Base-by-base conservation (phyloP, 1,139 yeast genomes). In the Blastobotrys illinoisensis region DNA sequence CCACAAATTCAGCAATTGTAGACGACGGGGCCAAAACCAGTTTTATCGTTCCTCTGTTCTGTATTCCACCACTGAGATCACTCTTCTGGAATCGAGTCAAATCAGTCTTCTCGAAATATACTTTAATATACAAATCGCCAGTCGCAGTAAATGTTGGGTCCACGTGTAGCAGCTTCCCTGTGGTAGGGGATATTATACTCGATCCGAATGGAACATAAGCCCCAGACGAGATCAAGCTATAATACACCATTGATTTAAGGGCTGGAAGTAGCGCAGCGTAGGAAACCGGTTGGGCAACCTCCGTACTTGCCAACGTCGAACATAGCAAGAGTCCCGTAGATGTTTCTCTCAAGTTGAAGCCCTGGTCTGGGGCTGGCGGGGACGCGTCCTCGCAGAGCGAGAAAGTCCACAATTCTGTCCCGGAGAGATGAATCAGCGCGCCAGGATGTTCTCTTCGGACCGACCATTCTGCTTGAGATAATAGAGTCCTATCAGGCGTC, bases 21-120 rank as follows among this genome's bases (percentile, higher is more conserved):
- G 91, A 95, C 11, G 90, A 82, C 0, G 96, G 96, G 5, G 85
- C 80, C 51, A 88, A 66, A 61, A 86, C 85, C 18, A 45, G 14
- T 21, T 43, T 21, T 13, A 44, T 64, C 61, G 53, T 60, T 16
- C 40, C 40, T 32, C 40, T 14, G 16, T 16, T 32, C 14, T 32
- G 40, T 5, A n/a, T 32, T 2, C 16, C 40, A 3, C 40, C 40
- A 7, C 40, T n/a, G 40, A 32, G 40, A 54, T 32, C 61, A 50
- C 45, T 58, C 43, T 54, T 47, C 40, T 43, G 54, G 36, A 40
- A 55, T 46, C 48, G 51, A 18, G 54, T 49, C 18, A 58, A 48
- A 21, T 48, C 48, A 5, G 64, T 56, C 11, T 53, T 53, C 50
- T 64, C 65, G 49, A 58, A 57, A 49, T 60, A 65, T 24, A 62